phyloP scores from a whole-genome alignment of 192 early-diverging fungal species.

The Jimgerdemannia lactiflua region DNA sequence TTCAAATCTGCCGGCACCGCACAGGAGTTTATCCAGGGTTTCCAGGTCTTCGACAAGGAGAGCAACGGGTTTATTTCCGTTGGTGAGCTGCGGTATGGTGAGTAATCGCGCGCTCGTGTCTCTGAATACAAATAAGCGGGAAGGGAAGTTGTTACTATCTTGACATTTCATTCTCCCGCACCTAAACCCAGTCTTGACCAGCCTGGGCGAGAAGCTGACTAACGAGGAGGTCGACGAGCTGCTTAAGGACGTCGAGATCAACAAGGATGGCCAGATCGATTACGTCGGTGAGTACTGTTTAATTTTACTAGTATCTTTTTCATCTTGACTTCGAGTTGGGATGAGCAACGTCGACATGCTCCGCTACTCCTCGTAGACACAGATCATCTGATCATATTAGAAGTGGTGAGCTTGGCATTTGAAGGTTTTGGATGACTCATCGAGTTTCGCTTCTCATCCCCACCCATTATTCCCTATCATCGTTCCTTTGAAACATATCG shows the following conservation, averaged over 20 bases:
- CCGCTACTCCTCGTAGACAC: too few relatives aligned
- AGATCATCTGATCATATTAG: too few relatives aligned
- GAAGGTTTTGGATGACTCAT: too few relatives aligned
- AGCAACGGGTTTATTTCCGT: conserved; percentile 71
- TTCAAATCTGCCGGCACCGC: conserved; percentile 69
- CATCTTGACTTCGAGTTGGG: not conserved
- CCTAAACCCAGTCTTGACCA: conserved; percentile 60
- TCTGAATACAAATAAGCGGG: too few relatives aligned
- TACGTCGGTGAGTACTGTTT: conserved; percentile 60
- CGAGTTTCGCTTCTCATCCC: too few relatives aligned
- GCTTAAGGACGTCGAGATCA: conserved; percentile 69
- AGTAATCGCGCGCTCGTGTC: not conserved
- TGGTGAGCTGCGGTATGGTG: conserved; percentile 76
- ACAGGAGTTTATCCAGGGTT: conserved; percentile 80
- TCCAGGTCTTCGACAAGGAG: conserved; percentile 89
- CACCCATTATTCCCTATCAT: too few relatives aligned
- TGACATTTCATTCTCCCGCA: not conserved
- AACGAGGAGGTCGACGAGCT: conserved; percentile 80
- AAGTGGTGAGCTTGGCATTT: too few relatives aligned
- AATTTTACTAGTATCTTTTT: not conserved
- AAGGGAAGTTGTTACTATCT: not conserved
- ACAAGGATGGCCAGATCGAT: conserved; percentile 78
- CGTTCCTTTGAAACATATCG: too few relatives aligned
- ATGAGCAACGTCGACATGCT: too few relatives aligned
- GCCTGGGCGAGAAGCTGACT: conserved; percentile 76